These are phyloP conservation scores for Epichloe amarillans DNA, from an alignment of 2,329 filamentous ascomycete genomes.

Conservation along the genomic window DNA sequence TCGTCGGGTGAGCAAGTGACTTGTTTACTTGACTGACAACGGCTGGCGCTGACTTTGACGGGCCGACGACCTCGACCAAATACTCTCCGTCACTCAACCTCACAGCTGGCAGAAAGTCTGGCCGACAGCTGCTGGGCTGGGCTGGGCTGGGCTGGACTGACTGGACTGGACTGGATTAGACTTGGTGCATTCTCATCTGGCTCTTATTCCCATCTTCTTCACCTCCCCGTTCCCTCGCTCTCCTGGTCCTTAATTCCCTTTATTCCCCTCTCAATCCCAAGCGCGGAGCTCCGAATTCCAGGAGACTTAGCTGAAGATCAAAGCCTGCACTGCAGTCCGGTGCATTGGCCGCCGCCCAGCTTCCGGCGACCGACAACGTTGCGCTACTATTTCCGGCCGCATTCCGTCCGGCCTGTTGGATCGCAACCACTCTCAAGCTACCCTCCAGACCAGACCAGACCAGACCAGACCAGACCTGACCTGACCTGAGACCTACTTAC, in stretches of 20 bases:
- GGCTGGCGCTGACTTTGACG: background rate
- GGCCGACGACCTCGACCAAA: background rate
- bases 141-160: background rate
- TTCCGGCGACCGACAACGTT: constrained; percentile 16
- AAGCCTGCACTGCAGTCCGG: background rate
- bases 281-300: background rate
- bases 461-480: background rate
- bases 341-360: background rate
- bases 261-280: background rate
- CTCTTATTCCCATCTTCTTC: constrained; percentile 9
- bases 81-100: background rate
- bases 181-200: background rate
- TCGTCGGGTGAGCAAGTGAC: background rate
- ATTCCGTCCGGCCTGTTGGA: background rate
- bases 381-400: constrained; percentile 4
- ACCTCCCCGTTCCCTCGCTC: constrained; percentile 6
- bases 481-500: background rate
- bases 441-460: background rate
- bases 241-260: constrained; percentile 1
- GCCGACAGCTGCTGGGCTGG: background rate
- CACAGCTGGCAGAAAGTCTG: background rate
- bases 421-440: background rate
- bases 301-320: too few relatives aligned
- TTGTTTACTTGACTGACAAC: background rate
- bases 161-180: background rate